These are phyloP conservation scores for Ceratocystis colombiana DNA, from an alignment of 2,329 filamentous ascomycete species.

Conservation along the genomic window DNA sequence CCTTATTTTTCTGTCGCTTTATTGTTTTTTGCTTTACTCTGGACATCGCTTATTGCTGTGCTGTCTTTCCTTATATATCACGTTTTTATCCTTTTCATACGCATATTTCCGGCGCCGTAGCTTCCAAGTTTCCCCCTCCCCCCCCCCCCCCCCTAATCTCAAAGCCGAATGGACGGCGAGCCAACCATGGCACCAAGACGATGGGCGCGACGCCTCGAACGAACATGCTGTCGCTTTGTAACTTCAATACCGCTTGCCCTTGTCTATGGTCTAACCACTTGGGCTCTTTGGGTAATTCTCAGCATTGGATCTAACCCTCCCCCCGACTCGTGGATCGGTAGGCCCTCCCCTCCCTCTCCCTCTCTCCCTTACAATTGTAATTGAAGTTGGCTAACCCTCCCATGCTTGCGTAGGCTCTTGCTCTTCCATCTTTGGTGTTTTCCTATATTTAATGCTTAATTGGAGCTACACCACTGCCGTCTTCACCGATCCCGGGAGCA, in stretches of 20 bases:
- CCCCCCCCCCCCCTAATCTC: constrained; percentile 28
- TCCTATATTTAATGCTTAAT: constrained; percentile 70
- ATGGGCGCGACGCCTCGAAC: constrained; percentile 63
- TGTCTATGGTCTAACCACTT: constrained; percentile 81
- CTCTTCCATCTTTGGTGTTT: constrained; percentile 53
- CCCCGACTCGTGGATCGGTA: constrained; percentile 49
- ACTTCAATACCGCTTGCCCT: constrained; percentile 82
- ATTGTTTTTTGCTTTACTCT: constrained; percentile 6
- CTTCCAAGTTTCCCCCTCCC: not conserved
- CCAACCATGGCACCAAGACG: constrained; percentile 43
- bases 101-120: not conserved
- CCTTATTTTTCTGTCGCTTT: constrained; percentile 3
- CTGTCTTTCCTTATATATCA: not conserved
- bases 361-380: not conserved
- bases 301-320: constrained; percentile 54
- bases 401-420: constrained; percentile 37
- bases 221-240: constrained; percentile 67
- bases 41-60: not conserved
- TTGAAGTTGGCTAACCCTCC: not conserved
- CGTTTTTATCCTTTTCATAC: not conserved
- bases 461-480: constrained; percentile 87
- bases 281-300: constrained; percentile 82
- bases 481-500: constrained; percentile 77
- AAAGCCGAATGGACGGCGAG: constrained; percentile 29
- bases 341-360: constrained; percentile 27